Conservation (phyloP, 2,329 filamentous ascomycete genomes). For the Talaromyces amestolkiae region DNA sequence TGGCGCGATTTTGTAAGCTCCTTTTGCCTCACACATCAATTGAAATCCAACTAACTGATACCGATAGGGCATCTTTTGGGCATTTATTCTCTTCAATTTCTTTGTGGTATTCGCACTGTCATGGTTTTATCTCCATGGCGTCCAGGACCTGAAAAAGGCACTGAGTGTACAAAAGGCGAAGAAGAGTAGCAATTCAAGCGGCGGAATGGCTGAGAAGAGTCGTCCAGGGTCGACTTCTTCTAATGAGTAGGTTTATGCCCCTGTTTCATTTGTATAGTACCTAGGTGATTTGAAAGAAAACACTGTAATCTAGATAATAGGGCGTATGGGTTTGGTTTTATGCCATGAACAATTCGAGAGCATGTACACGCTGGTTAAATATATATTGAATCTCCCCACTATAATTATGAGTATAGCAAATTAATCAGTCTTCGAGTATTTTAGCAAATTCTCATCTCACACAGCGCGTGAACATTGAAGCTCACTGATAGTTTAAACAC, state of each 20-base stretch:
- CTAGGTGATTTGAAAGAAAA: neutral
- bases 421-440: too few relatives aligned
- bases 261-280: neutral
- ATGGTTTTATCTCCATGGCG: conserved; percentile 53
- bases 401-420: neutral
- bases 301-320: neutral
- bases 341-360: neutral
- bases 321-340: neutral
- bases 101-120: conserved; percentile 51
- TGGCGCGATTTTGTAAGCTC: conserved; percentile 60
- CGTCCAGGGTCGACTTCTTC: neutral
- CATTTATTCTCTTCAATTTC: conserved; percentile 65
- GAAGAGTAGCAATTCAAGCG: conserved; percentile 15
- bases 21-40: neutral
- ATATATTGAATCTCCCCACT: neutral
- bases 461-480: too few relatives aligned
- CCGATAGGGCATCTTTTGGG: conserved; percentile 58
- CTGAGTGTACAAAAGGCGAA: conserved; percentile 28
- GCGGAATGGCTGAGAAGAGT: neutral
- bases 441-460: too few relatives aligned
- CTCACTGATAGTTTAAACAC: too few relatives aligned
- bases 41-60: neutral
- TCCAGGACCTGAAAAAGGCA: conserved; percentile 29
- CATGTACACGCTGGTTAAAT: neutral
- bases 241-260: neutral